Evolutionary conservation across 1,284 basidiomycete genomes (phyloP).

Genomic region (Porogramme epimiltina): DNA sequence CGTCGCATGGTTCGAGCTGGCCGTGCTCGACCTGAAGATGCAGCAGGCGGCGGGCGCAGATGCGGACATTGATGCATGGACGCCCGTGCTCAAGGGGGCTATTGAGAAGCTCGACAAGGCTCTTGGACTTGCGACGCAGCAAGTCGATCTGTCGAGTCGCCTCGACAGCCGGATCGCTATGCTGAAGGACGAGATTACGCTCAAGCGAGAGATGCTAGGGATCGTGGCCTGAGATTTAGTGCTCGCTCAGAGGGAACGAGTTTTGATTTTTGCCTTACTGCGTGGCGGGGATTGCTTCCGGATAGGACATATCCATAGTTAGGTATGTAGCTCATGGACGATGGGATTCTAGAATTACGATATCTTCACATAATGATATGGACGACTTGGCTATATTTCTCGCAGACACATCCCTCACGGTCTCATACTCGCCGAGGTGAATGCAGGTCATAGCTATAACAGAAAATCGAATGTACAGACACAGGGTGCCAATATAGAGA

Average conservation of each 20-base stretch:
- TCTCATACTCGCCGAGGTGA: too few relatives aligned
- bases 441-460: too few relatives aligned
- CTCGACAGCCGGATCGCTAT: constrained; percentile 70
- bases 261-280: background rate
- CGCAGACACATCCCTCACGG: too few relatives aligned
- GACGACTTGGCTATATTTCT: too few relatives aligned
- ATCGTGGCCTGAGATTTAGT: constrained; percentile 5
- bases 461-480: too few relatives aligned
- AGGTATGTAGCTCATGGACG: too few relatives aligned
- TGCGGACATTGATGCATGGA: constrained; percentile 46
- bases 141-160: constrained; percentile 64
- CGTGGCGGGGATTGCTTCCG: background rate
- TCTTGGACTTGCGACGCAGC: constrained; percentile 48
- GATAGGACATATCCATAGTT: too few relatives aligned
- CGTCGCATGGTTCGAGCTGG: constrained; percentile 66
- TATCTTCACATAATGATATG: too few relatives aligned
- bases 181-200: constrained; percentile 67
- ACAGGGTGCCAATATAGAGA: too few relatives aligned
- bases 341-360: too few relatives aligned
- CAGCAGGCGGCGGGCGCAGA: constrained; percentile 35
- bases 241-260: too few relatives aligned
- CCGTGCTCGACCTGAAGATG: constrained; percentile 65
- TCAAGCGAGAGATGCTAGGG: constrained; percentile 50
- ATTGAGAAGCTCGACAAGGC: constrained; percentile 54
- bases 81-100: constrained; percentile 46